Base-by-base conservation (phyloP, 2,329 filamentous ascomycete genomes). In the Dactylella cylindrospora region DNA sequence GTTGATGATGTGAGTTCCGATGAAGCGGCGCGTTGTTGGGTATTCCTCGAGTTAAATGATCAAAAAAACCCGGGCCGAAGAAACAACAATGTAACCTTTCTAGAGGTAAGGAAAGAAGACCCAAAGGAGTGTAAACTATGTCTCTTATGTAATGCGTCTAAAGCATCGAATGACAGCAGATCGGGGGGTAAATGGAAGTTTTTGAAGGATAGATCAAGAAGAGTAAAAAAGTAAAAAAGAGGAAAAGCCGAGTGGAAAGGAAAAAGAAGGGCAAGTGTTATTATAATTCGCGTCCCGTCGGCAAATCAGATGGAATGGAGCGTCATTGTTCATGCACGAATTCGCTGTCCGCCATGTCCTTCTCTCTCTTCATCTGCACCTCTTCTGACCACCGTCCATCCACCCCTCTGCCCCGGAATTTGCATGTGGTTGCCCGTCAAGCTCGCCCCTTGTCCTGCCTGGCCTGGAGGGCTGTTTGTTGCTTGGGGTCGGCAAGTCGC, bases 261-360 rank as follows among this genome's bases (percentile, higher is more conserved):
- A 40, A 45, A 26, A 41, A 35, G 33, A n/a, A 5, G 4, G 3
- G 31, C 31, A n/a, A 33, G 4, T 15, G n/a, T 33, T n/a, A n/a
- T 3, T 3, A 33, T 5, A 33, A 33, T 28, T 32, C 22, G 19
- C 15, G 31, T 13, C 55, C 47, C 38, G 41, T 61, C 55, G 55
- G 55, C 47, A 61, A 54, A 61, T 53, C 55, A 61, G 49, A 61
- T 61, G 47, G 55, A 35, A 61, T 53, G 40, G 47, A 61, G 13
- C n/a, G n/a, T n/a, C n/a, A n/a, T n/a, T n/a, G n/a, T n/a, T n/a
- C n/a, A n/a, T n/a, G n/a, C n/a, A 44, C 25, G 26, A 29, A 47
- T 32, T 36, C 33, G 22, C 15, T 19, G 15, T 19, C 15, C 13
- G 6, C 33, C 29, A 45, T 28, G 23, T 33, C 41, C 29, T 35